Evolutionary conservation across 345 rosid species (phyloP).

Genomic region (Eucalyptus rudis): DNA sequence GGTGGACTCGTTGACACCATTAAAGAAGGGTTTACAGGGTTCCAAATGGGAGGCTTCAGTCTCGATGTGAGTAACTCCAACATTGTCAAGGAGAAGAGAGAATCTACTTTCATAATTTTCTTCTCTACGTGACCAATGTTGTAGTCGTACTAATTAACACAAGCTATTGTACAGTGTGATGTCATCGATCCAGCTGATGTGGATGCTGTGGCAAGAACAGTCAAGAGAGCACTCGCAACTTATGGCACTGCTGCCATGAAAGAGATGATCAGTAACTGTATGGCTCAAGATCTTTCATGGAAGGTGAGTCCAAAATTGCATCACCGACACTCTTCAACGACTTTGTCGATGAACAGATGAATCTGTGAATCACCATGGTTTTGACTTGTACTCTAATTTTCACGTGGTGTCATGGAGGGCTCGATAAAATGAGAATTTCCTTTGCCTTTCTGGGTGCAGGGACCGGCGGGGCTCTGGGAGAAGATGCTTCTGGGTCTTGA

Average conservation of each 20-base stretch:
- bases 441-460: conserved; percentile 27
- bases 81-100: not conserved
- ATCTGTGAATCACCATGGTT: not conserved
- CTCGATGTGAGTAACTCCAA: conserved; percentile 38
- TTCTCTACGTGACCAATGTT: not conserved
- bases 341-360: not conserved
- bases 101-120: not conserved
- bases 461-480: conserved; percentile 75
- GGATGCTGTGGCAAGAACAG: conserved; percentile 37
- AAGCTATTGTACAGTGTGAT: conserved; percentile 43
- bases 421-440: not conserved
- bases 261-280: conserved; percentile 81
- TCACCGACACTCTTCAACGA: not conserved
- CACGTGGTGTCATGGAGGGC: not conserved
- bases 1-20: conserved; percentile 96
- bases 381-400: no score
- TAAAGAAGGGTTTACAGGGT: conserved; percentile 83
- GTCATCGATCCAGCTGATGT: conserved; percentile 76
- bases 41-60: conserved; percentile 78
- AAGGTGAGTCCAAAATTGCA: conserved; percentile 40
- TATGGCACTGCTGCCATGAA: conserved; percentile 44
- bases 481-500: conserved; percentile 43
- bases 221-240: conserved; percentile 42
- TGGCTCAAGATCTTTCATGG: conserved; percentile 94
- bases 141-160: not conserved